phyloP scores from a whole-genome alignment of 352 stramenopile genomes.

The Phytophthora hibernalis region DNA sequence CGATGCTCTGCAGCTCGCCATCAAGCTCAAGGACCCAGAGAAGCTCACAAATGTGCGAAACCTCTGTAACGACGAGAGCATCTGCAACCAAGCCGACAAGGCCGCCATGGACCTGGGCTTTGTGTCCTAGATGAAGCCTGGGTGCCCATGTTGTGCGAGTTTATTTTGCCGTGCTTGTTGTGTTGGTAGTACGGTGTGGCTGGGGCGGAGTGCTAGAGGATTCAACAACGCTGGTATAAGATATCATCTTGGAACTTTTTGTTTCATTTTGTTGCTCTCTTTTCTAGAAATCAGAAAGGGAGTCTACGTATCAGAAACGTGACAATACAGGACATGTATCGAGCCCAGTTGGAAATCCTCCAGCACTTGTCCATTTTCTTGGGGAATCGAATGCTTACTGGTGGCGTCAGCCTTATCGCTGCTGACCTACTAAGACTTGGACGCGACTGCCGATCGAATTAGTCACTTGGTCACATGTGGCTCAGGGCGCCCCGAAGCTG shows the following conservation, averaged over 20 bases:
- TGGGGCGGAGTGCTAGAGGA: slow-evolving; percentile 1
- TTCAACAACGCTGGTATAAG: not conserved
- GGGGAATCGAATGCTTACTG: too few relatives aligned
- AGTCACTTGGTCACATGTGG: not conserved
- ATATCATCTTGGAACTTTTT: not conserved
- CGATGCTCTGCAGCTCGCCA: slow-evolving; percentile 81
- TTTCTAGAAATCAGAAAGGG: not conserved
- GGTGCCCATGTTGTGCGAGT: slow-evolving; percentile 5
- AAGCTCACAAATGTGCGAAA: slow-evolving; percentile 89
- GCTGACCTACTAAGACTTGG: not conserved
- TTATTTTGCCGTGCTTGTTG: slow-evolving; percentile 28
- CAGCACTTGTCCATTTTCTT: too few relatives aligned
- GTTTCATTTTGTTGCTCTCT: too few relatives aligned
- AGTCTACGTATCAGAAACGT: not conserved
- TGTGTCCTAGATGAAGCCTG: slow-evolving; percentile 51
- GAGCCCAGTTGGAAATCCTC: too few relatives aligned
- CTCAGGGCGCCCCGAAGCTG: not conserved
- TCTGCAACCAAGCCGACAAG: slow-evolving; percentile 83
- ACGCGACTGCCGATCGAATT: not conserved
- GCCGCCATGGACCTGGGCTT: slow-evolving; percentile 84
- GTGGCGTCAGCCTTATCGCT: not conserved
- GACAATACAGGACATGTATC: too few relatives aligned
- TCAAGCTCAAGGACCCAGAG: slow-evolving; percentile 87
- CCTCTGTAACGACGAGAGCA: slow-evolving; percentile 73
- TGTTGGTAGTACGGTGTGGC: slow-evolving; percentile 12